Evolutionary conservation across 1,139 yeast species (phyloP).

Genomic region (Pichia sp.): DNA sequence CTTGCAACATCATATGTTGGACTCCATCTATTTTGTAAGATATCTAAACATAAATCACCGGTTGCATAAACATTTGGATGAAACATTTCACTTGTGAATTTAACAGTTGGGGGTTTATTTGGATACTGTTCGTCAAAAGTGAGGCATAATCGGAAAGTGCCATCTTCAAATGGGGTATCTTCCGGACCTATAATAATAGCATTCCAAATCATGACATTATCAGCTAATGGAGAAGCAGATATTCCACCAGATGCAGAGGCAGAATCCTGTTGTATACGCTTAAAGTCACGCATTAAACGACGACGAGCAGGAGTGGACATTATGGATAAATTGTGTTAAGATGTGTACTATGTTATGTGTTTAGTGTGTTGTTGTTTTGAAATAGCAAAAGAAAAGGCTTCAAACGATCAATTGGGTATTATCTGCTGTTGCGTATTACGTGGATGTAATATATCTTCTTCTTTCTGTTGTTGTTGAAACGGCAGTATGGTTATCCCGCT

Average conservation of each 20-base stretch:
- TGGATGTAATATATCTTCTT: too few species aligned
- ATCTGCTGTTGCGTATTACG: too few species aligned
- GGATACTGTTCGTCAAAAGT: slow-evolving; percentile 98
- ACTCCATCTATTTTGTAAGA: slow-evolving; percentile 94
- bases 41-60: slow-evolving; percentile 94
- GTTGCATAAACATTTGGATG: slow-evolving; percentile 96
- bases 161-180: slow-evolving; percentile 97
- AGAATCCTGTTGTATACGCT: slow-evolving; percentile 97
- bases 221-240: slow-evolving; percentile 94
- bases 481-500: too few species aligned
- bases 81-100: slow-evolving; percentile 89
- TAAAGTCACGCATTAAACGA: slow-evolving; percentile 97
- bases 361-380: not conserved
- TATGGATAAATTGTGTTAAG: not conserved
- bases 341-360: not conserved
- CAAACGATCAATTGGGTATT: too few species aligned
- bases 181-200: slow-evolving; percentile 98
- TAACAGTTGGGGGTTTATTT: slow-evolving; percentile 90
- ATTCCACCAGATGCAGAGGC: slow-evolving; percentile 72
- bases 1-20: slow-evolving; percentile 99
- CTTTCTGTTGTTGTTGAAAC: too few species aligned
- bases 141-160: slow-evolving; percentile 80
- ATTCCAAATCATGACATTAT: slow-evolving; percentile 96
- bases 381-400: not conserved
- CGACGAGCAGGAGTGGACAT: slow-evolving; percentile 99